Percentiles rank a stretch among this genome's conserved stretches.
Evolutionary conservation across 2,329 filamentous ascomycete genomes (phyloP).

Genomic region (Ascochyta rabiei): DNA sequence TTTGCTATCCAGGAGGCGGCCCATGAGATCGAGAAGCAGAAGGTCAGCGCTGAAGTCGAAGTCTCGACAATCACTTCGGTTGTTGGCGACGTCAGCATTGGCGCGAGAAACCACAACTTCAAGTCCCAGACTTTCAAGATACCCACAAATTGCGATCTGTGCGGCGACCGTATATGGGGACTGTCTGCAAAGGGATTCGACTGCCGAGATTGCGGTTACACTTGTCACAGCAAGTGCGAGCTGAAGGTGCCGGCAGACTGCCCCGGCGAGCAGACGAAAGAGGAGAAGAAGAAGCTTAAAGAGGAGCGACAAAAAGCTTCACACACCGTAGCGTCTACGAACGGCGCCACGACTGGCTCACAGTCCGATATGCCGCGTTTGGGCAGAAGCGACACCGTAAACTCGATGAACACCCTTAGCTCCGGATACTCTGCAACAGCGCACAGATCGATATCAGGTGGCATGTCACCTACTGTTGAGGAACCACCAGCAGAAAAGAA

Average conservation of each 20-base stretch:
- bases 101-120: conserved; percentile 95
- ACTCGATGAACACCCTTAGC: conserved; percentile 73
- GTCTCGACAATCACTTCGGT: conserved; percentile 88
- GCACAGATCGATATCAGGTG: conserved; percentile 74
- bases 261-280: conserved; percentile 90
- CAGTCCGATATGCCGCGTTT: conserved; percentile 70
- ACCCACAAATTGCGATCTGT: conserved; percentile 96
- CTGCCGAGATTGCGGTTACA: conserved; percentile 95
- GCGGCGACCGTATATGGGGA: conserved; percentile 96
- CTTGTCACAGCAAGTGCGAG: conserved; percentile 97
- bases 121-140: conserved; percentile 99
- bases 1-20: conserved; percentile 84
- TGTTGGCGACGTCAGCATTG: conserved; percentile 90
- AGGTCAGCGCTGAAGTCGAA: conserved; percentile 89
- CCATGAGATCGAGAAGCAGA: conserved; percentile 81
- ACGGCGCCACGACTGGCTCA: conserved; percentile 55
- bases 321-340: conserved; percentile 58
- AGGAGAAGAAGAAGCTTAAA: conserved; percentile 94
- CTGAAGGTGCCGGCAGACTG: conserved; percentile 98
- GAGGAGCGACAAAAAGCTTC: conserved; percentile 80
- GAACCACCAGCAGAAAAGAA: conserved; percentile 50
- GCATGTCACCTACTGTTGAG: conserved; percentile 58
- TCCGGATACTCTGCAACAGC: conserved; percentile 85
- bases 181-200: conserved; percentile 95
- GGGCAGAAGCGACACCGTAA: conserved; percentile 85